These are phyloP conservation scores for Magnaporthiopsis poae DNA, from an alignment of 2,329 filamentous ascomycete genomes.

Conservation along the genomic window DNA sequence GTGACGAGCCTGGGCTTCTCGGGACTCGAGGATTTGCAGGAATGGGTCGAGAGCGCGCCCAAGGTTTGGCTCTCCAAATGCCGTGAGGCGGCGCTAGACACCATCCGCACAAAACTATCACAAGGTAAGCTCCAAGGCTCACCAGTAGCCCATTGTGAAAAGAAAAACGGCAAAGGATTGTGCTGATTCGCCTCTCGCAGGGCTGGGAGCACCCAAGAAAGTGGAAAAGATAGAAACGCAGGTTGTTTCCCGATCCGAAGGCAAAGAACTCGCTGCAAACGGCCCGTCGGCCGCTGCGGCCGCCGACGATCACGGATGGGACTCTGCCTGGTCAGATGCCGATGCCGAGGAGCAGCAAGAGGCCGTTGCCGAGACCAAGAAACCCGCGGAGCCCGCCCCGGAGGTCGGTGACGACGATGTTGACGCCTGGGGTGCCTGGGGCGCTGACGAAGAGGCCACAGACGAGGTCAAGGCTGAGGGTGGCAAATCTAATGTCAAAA, in stretches of 20 bases:
- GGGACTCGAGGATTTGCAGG: conserved; percentile 51
- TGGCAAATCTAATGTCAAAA: conserved; percentile 18
- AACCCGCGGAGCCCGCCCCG: conserved; percentile 14
- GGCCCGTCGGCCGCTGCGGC: conserved; percentile 33
- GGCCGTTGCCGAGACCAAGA: conserved; percentile 15
- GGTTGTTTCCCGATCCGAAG: conserved; percentile 57
- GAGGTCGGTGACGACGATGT: conserved; percentile 25
- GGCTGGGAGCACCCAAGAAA: conserved; percentile 52
- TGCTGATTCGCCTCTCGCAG: conserved; percentile 8
- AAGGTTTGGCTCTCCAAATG: conserved; percentile 79
- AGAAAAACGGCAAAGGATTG: not conserved
- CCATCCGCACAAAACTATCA: conserved; percentile 59
- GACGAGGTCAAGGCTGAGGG: conserved; percentile 15
- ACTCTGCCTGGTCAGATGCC: conserved; percentile 68
- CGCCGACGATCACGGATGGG: conserved; percentile 55
- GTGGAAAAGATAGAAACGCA: conserved; percentile 83
- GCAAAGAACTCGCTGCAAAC: conserved; percentile 52
- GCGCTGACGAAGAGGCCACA: conserved; percentile 19
- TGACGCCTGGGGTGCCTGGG: conserved; percentile 27
- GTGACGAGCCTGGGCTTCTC: conserved; percentile 56
- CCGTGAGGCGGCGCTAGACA: conserved; percentile 67
- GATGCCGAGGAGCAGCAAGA: conserved; percentile 39
- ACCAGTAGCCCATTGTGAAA: not conserved
- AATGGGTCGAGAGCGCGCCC: conserved; percentile 74
- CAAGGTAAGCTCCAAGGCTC: conserved; percentile 30